phyloP scores from a whole-genome alignment of 371 early-diverging fungal species.

The Phascolomyces articulosus region DNA sequence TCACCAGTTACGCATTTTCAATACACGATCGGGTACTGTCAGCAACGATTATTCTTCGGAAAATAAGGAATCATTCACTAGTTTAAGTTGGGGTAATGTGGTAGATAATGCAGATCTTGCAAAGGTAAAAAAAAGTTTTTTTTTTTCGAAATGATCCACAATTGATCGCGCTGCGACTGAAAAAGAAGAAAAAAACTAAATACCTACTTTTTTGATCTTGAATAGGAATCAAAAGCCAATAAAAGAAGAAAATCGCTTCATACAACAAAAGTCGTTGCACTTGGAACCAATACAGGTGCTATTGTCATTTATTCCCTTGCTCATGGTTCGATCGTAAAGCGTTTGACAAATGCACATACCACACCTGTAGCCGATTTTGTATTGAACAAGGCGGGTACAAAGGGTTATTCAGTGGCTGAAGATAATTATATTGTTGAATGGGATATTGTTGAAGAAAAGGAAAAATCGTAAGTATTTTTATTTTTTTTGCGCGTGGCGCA shows the following conservation, averaged over 20 bases:
- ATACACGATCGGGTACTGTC: constrained; percentile 67
- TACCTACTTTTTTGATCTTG: no score
- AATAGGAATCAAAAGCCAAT: constrained; percentile 37
- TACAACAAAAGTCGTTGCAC: constrained; percentile 58
- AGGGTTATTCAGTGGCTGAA: constrained; percentile 69
- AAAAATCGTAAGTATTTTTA: constrained; percentile 53
- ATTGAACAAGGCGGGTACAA: constrained; percentile 58
- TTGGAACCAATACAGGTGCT: constrained; percentile 69
- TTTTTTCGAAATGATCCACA: constrained; percentile 5
- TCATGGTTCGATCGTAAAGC: constrained; percentile 62
- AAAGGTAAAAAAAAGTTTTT: constrained; percentile 26
- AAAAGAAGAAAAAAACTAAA: no score
- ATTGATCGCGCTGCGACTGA: no score
- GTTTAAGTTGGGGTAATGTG: constrained; percentile 67
- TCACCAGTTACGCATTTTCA: constrained; percentile 72
- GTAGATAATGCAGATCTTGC: constrained; percentile 43
- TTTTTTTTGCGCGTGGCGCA: no score
- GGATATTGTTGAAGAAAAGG: constrained; percentile 66
- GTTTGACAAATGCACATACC: constrained; percentile 58
- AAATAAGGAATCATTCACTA: constrained; percentile 63
- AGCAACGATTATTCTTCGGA: constrained; percentile 63
- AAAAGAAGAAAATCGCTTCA: constrained; percentile 48
- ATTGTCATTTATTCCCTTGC: constrained; percentile 67
- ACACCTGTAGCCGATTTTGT: constrained; percentile 71
- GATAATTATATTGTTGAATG: constrained; percentile 76